These are phyloP conservation scores for Beta corolliflora DNA, from an alignment of 179 eudicot genomes.

Conservation along the genomic window DNA sequence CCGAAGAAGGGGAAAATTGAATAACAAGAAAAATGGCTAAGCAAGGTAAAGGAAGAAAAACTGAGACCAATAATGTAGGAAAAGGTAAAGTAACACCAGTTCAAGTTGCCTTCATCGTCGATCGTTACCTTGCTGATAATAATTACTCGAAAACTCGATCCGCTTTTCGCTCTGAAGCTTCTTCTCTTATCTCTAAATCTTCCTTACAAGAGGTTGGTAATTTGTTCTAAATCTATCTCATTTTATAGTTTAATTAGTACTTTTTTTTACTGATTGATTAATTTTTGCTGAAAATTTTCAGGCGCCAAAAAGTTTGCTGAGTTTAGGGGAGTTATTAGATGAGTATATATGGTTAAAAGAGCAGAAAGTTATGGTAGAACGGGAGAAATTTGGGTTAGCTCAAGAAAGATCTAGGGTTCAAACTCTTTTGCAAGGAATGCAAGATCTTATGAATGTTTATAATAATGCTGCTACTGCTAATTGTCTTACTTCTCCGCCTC, in stretches of 20 bases:
- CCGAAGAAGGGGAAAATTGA: neutral
- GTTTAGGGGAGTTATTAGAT: conserved; percentile 65
- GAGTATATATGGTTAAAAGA: conserved; percentile 80
- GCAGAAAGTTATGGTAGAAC: conserved; percentile 62
- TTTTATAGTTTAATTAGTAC: neutral
- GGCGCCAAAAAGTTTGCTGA: conserved; percentile 68
- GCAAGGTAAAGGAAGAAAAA: conserved; percentile 40
- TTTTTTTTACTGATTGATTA: neutral
- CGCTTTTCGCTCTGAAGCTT: conserved; percentile 66
- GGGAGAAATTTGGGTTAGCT: conserved; percentile 55
- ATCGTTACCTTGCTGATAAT: conserved; percentile 79
- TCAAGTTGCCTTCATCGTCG: conserved; percentile 86
- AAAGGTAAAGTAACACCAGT: conserved; percentile 73
- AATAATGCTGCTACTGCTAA: conserved; percentile 34
- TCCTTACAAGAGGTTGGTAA: conserved; percentile 50
- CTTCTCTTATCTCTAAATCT: conserved; percentile 56
- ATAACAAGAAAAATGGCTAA: conserved; percentile 39
- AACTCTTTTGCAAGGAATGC: conserved; percentile 71
- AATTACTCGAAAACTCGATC: conserved; percentile 50
- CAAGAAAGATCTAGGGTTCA: conserved; percentile 63
- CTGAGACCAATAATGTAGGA: conserved; percentile 37
- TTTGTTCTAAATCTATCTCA: neutral
- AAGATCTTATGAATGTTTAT: conserved; percentile 66
- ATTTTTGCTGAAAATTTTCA: conserved; percentile 4
- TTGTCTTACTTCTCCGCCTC: conserved; percentile 31